These are phyloP conservation scores for Exophiala viscosa DNA, from an alignment of 2,329 filamentous ascomycete genomes.

Conservation along the genomic window DNA sequence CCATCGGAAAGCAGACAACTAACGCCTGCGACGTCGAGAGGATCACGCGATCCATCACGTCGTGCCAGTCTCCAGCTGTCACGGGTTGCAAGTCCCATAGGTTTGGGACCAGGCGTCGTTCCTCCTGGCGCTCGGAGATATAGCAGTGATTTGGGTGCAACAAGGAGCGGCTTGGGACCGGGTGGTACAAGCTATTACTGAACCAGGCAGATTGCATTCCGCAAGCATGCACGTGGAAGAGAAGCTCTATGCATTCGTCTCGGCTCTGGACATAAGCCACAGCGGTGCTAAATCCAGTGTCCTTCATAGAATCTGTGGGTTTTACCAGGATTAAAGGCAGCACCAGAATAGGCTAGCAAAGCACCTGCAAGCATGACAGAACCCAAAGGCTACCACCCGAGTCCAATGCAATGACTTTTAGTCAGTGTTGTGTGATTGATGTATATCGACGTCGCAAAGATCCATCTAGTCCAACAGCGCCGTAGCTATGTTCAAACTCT, in stretches of 20 bases:
- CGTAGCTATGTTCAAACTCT: conserved; percentile 27
- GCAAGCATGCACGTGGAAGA: background rate
- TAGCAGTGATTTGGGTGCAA: conserved; percentile 30
- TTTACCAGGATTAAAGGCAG: too few species aligned
- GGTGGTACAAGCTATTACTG: conserved; percentile 29
- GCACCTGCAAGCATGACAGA: too few species aligned
- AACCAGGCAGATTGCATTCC: background rate
- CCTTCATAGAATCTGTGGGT: background rate
- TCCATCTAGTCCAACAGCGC: conserved; percentile 21
- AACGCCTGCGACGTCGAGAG: conserved; percentile 8
- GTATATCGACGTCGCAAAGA: background rate
- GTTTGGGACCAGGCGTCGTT: conserved; percentile 26
- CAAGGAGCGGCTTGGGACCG: conserved; percentile 28
- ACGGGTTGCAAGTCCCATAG: conserved; percentile 29
- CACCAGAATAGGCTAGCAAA: too few species aligned
- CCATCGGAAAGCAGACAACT: conserved; percentile 10
- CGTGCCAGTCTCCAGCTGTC: conserved; percentile 17
- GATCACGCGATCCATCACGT: conserved; percentile 5
- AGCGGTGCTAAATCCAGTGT: background rate
- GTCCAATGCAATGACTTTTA: too few species aligned
- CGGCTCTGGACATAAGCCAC: background rate
- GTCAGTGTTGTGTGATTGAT: background rate
- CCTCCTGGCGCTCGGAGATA: conserved; percentile 25
- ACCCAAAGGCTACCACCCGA: too few species aligned
- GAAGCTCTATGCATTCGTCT: background rate